Base-by-base conservation (phyloP, 805 yeast species). In the Allodekkera sacchari region DNA sequence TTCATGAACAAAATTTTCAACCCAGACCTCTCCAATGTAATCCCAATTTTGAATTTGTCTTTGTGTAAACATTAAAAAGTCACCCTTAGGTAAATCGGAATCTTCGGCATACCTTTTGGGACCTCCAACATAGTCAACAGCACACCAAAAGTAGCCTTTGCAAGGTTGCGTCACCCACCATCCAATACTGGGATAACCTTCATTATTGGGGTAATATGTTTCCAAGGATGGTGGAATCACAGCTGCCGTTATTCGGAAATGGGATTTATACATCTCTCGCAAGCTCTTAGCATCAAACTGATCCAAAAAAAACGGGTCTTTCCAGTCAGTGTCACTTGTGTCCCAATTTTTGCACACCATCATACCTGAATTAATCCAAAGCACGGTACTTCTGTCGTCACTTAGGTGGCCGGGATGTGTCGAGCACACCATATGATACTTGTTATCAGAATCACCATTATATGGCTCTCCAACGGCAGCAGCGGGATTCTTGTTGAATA, bases 351-450 rank as follows among this genome's bases (percentile, higher is more conserved):
- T 71, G 53, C 87, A 80, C 30, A 64, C 70, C 30, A 65, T 60
- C 49, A 77, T 66, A 0, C 89, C 89, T 12, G 84, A 79, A 45
- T 80, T 79, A 28, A 78, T 63, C 85, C 87, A 80, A 4, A 77
- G 45, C 29, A 75, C 49, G 0, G 71, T 61, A 26, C 57, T 61
- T 31, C 63, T 53, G 48, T 71, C 77, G 32, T 71, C 77, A 17
- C 61, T 54, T 7, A 75, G 50, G 50, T 75, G 83, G 3, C 74
- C 78, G 0, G 82, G 82, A 46, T 75, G 81, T 19, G 76, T 72
- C 1, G 78, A 64, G 48, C 82, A 74, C 15, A 74, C 39, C n/a
- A 16, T 28, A 7, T 28, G 31, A 28, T 15, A 14, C 4, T 2
- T 17, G 15, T 6, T 17, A 11, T 18, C 12, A 13, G 26, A 14